phyloP scores from a whole-genome alignment of 495 filamentous ascomycete genomes.

The Eremomyces bilateralis region DNA sequence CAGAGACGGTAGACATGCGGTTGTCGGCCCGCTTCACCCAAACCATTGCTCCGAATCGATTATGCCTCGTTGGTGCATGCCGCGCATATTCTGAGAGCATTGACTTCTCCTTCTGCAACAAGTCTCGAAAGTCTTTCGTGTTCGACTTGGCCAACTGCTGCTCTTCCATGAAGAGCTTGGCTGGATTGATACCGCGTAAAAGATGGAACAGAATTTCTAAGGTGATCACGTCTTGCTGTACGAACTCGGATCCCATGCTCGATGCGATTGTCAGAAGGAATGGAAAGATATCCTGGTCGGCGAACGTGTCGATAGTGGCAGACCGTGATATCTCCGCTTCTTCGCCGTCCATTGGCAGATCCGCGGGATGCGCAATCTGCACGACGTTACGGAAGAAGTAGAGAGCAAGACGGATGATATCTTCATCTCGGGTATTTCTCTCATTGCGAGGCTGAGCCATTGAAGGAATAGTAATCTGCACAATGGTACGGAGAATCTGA shows the following conservation, averaged over 20 bases:
- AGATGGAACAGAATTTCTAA: slow-evolving; percentile 84
- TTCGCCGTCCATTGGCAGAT: slow-evolving; percentile 41
- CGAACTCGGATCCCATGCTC: slow-evolving; percentile 82
- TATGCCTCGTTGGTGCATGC: slow-evolving; percentile 71
- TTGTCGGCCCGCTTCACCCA: slow-evolving; percentile 80
- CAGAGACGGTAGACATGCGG: slow-evolving; percentile 60
- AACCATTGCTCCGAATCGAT: slow-evolving; percentile 89
- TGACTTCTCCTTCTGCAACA: slow-evolving; percentile 60
- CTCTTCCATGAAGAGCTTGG: slow-evolving; percentile 71
- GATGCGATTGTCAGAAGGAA: slow-evolving; percentile 69
- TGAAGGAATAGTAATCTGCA: slow-evolving; percentile 66
- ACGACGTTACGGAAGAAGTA: slow-evolving; percentile 77
- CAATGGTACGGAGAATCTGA: slow-evolving; percentile 51
- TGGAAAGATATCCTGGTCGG: slow-evolving; percentile 73
- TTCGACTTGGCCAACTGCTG: slow-evolving; percentile 39
- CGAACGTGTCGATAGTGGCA: slow-evolving; percentile 67
- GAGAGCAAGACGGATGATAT: slow-evolving; percentile 77
- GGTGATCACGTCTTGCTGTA: slow-evolving; percentile 60
- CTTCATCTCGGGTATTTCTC: slow-evolving; percentile 60
- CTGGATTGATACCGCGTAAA: slow-evolving; percentile 70
- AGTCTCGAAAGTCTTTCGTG: slow-evolving; percentile 45
- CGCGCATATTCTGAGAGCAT: slow-evolving; percentile 59
- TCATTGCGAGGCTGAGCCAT: slow-evolving; percentile 64
- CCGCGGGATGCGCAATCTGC: slow-evolving; percentile 49
- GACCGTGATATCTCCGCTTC: slow-evolving; percentile 80